Base-by-base conservation (phyloP, 805 yeast species). In the Schwanniomyces sp. region DNA sequence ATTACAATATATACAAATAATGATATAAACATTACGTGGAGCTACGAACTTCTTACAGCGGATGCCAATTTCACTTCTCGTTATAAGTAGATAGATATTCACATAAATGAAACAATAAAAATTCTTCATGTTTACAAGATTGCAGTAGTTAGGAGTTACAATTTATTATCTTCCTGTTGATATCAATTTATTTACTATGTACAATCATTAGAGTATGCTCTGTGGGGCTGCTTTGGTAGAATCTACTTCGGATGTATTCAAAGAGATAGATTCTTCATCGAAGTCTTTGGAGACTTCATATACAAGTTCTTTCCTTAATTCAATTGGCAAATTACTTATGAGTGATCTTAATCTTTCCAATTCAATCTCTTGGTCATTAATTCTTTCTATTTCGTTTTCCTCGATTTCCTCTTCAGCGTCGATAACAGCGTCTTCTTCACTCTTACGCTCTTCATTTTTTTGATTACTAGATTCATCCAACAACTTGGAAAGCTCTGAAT, bases 401-500 rank as follows among this genome's bases (percentile, higher is more conserved):
- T 61, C 60, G 7, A 60, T 51, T 32, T 51, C 56, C 30, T 57
- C 62, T 7, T 63, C 65, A 30, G 59, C 63, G 39, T 62, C 66
- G 45, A 54, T 55, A 28, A 61, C 65, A 26, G 52, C 48, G 27
- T 63, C 68, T 14, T 53, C 57, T 11, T 59, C 69, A n/a, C 55
- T 40, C 37, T 55, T 45, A 41, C 49, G 54, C 26, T 57, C 49
- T 40, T 52, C 49, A 14, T 42, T 44, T 27, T 46, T 49, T 44
- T 44, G 47, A 41, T 40, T 51, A 57, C n/a, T 60, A 10, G 70
- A 62, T 46, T 71, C 75, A 43, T 72, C 76, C 37, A 73, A 58
- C 24, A 73, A 60, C 51, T 64, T 70, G 29, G 75, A 70, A 41
- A 73, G 63, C 52, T 71, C 77, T 1, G 76, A 70, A 43, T 67